Base-by-base conservation (phyloP, 2,329 filamentous ascomycete genomes). In the Botrytis byssoidea region DNA sequence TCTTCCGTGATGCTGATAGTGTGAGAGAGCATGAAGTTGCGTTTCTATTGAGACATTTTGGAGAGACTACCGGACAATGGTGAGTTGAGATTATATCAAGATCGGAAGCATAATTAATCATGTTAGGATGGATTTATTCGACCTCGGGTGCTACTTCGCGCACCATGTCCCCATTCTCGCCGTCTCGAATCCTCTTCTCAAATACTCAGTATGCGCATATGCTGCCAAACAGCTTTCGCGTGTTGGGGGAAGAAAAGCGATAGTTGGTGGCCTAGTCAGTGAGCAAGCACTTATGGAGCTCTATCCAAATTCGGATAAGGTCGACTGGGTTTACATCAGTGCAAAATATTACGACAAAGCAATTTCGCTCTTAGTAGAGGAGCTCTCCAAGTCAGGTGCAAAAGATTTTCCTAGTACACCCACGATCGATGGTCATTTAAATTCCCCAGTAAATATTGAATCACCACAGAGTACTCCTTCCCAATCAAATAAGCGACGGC, bases 281-380 rank as follows among this genome's bases (percentile, higher is more conserved):
- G 82, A 79, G 60, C 87, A 86, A 77, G 84, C 87, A 20, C 83
- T 83, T 4, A 88, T 87, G 82, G 86, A 89, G 77, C 78, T 84
- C 3, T 87, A 86, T 75, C 85, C 86, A 25, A 85, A 86, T 68
- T 72, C 76, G 14, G 77, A 79, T 35, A 79, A 83, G 0, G 78
- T 87, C 8, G 87, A 90, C 77, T 90, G 88, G 88, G 86, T 85
- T 73, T 87, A 89, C 77, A 88, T 89, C 75, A 87, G 86, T 3
- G 86, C 87, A 0, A 87, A 88, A 71, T 90, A 90, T 78, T 90
- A 90, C 79, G 88, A 89, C 75, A 84, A 84, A 75, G 87, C 87
- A 0, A 86, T 88, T 25, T 86, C 87, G 4, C 83, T 87, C 3
- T 82, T 86, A 55, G 83, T 81, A 80, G 77, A 82, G 76, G 75